Evolutionary conservation across 2,329 filamentous ascomycete species (phyloP), one percentile per base, ranked within the genome.

Genomic region (Hymenoscyphus linearis): DNA sequence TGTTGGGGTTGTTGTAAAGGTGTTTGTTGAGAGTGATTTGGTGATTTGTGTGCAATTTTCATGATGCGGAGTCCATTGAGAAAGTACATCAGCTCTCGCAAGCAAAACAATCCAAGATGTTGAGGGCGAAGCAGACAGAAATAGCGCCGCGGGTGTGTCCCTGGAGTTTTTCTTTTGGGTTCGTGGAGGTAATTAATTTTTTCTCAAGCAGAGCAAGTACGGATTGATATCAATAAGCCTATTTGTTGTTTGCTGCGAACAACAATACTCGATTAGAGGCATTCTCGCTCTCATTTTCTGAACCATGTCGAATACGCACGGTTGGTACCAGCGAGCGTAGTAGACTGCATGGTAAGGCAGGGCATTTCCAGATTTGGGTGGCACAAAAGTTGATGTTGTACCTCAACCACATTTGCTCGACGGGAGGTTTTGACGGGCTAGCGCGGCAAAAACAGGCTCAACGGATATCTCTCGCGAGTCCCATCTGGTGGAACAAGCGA

Each of bases 271-370:
- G 9, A n/a, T n/a, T 47, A 7, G 31, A 31, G 31, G 6, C 31
- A 9, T 31, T 31, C 31, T 31, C 31, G 10, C 31, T 31, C 31
- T 25, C 22, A n/a, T 47, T 18, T n/a, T 47, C 12, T 36, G 27
- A 36, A 44, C 50, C 57, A 26, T 26, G 35, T 50, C 31, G 34
- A 36, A 53, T 53, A 34, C 55, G 55, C 55, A 57, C 36, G 55
- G 55, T 36, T 53, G 34, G 14, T 58, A 54, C 52, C 25, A 25
- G 26, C 37, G 44, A 40, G 55, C 36, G 36, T 27, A 14, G 34
- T 3, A 37, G 10, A 50, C 25, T 25, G 55, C 55, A 57, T 40
- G 25, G 52, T 54, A 60, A 37, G 25, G 58, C 52, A 60, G 44
- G 55, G 55, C 25, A 55, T 16, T 26, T 50, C 36, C 36, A 14